These are phyloP conservation scores for Vigna nakashimae DNA, from an alignment of 306 rosid genomes.

Conservation along the genomic window DNA sequence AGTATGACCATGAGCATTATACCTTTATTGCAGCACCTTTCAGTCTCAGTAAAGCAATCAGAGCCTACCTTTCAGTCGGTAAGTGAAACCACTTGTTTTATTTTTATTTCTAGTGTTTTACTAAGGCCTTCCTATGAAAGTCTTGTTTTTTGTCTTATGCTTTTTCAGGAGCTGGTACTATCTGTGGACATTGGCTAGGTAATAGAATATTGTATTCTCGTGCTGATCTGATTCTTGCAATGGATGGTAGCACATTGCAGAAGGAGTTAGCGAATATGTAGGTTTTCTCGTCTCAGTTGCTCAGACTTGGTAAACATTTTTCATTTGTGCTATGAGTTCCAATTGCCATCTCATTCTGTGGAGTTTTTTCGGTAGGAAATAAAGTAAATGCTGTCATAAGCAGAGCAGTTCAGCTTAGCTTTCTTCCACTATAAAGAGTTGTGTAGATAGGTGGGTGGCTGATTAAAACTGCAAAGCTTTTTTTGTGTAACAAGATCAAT, in stretches of 20 bases:
- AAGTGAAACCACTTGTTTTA: conserved; percentile 37
- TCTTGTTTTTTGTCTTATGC: conserved; percentile 37
- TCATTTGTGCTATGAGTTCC: conserved; percentile 36
- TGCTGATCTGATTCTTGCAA: conserved; percentile 66
- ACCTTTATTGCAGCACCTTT: conserved; percentile 64
- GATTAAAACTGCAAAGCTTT: neutral
- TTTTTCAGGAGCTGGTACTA: conserved; percentile 64
- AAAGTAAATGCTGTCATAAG: neutral
- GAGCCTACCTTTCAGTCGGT: conserved; percentile 60
- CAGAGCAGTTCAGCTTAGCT: conserved; percentile 23
- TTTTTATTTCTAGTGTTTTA: conserved; percentile 12
- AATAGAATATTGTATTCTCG: conserved; percentile 53
- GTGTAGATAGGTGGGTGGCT: neutral
- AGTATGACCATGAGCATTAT: conserved; percentile 38
- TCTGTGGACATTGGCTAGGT: conserved; percentile 57
- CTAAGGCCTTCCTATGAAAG: conserved; percentile 13
- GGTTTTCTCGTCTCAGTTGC: conserved; percentile 45
- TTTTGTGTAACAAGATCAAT: conserved; percentile 21
- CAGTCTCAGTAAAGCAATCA: conserved; percentile 51
- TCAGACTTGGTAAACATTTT: conserved; percentile 19
- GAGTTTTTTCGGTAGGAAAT: conserved; percentile 22
- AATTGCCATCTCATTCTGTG: conserved; percentile 8
- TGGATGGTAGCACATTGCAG: conserved; percentile 79
- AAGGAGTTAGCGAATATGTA: conserved; percentile 81
- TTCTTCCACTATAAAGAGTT: conserved; percentile 6